Percentiles rank a stretch among this genome's conserved stretches.
These are phyloP conservation scores for Picea abies DNA, from an alignment of 83 land plant species.

Conservation along the genomic window DNA sequence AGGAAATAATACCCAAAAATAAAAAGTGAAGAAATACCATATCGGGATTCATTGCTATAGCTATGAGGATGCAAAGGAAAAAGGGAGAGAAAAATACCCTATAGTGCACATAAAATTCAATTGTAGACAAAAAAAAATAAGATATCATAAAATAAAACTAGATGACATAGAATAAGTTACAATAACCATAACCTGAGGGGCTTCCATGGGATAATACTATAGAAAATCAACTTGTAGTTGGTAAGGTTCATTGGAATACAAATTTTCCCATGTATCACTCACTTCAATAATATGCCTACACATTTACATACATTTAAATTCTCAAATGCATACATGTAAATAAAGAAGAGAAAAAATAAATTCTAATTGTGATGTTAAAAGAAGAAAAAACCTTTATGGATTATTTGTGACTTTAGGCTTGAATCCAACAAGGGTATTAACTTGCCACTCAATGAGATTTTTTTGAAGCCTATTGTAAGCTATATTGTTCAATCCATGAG, in stretches of 20 bases:
- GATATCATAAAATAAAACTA: no score
- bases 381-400: conserved; percentile 64
- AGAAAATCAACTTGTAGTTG: conserved; percentile 49
- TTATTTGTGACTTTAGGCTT: conserved; percentile 85
- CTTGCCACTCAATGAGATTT: conserved; percentile 86
- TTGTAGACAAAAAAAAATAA: no score
- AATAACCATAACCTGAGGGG: conserved; percentile 37
- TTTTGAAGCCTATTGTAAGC: conserved; percentile 79
- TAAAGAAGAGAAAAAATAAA: no score
- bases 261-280: conserved; percentile 42
- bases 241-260: conserved; percentile 44
- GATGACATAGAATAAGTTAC: no score
- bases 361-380: not conserved
- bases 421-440: conserved; percentile 80
- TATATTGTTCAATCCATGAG: conserved; percentile 71
- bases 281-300: conserved; percentile 10
- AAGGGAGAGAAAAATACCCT: conserved; percentile 38
- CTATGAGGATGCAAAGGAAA: conserved; percentile 19
- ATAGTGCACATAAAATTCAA: not conserved
- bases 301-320: no score
- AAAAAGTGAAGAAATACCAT: not conserved
- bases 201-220: conserved; percentile 59
- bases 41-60: conserved; percentile 65
- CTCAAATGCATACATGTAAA: no score
- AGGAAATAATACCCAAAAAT: no score